A percentile compares a stretch with the other conserved stretches of the same genome.
phyloP scores from a whole-genome alignment of 1,284 basidiomycete species.

The Bjerkandera adusta region DNA sequence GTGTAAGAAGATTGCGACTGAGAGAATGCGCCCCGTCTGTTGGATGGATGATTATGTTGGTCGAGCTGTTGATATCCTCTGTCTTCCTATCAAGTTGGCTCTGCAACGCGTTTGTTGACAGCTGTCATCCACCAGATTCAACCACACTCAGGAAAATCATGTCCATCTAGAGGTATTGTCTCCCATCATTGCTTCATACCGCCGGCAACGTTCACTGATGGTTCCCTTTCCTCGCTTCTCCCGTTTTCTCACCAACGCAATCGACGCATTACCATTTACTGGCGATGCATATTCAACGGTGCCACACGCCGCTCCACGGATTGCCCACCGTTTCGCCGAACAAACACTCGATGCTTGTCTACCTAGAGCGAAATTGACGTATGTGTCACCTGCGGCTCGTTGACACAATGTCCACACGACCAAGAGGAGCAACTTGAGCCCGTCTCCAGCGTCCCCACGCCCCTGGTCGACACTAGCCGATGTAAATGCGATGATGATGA shows the following conservation, averaged over 20 bases:
- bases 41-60: no score
- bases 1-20: no score
- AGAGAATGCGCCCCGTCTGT: no score
- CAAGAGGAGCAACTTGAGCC: slow-evolving; percentile 20
- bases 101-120: slow-evolving; percentile 2
- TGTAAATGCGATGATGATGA: no score
- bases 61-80: no score
- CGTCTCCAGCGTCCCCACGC: slow-evolving; percentile 1
- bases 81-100: background rate
- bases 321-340: slow-evolving; percentile 9
- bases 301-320: background rate
- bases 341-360: background rate
- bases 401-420: slow-evolving; percentile 77
- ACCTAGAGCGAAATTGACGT: slow-evolving; percentile 79
- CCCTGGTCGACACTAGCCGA: background rate
- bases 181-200: no score
- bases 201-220: slow-evolving; percentile 7
- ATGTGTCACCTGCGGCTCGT: slow-evolving; percentile 76
- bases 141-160: slow-evolving; percentile 74
- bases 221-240: background rate
- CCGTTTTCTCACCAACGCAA: background rate
- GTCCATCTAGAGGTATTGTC: slow-evolving; percentile 71
- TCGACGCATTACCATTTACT: no score
- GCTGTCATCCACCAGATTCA: slow-evolving; percentile 58
- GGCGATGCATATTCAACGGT: no score